phyloP scores from a whole-genome alignment of 2,329 filamentous ascomycete species.

The Phoma sp. region DNA sequence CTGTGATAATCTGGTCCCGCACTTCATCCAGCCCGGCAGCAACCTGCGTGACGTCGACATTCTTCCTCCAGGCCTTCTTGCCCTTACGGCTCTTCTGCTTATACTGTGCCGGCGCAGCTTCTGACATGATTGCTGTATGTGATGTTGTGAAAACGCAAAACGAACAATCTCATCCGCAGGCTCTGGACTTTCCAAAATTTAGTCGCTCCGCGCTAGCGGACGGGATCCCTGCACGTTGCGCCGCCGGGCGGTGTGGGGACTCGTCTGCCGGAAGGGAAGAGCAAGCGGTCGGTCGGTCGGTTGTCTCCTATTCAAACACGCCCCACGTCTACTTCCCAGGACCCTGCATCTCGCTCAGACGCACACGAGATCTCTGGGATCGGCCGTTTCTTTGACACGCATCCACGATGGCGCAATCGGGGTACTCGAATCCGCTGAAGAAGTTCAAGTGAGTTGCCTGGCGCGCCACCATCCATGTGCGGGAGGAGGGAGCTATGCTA shows the following conservation, averaged over 20 bases:
- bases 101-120: slow-evolving; percentile 75
- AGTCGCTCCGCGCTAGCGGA: slow-evolving; percentile 7
- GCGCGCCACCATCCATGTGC: slow-evolving; percentile 14
- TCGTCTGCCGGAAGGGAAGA: neutral
- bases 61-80: slow-evolving; percentile 98
- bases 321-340: slow-evolving; percentile 14
- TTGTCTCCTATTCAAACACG: slow-evolving; percentile 10
- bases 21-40: slow-evolving; percentile 81
- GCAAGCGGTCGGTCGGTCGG: no score
- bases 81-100: slow-evolving; percentile 94
- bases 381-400: neutral
- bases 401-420: slow-evolving; percentile 77
- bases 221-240: slow-evolving; percentile 1
- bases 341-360: slow-evolving; percentile 15
- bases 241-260: slow-evolving; percentile 12
- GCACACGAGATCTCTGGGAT: slow-evolving; percentile 3
- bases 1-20: slow-evolving; percentile 89
- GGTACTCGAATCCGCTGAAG: slow-evolving; percentile 98
- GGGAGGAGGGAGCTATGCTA: slow-evolving; percentile 36
- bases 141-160: neutral
- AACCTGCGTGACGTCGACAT: slow-evolving; percentile 90
- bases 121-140: slow-evolving; percentile 14
- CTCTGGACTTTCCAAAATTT: slow-evolving; percentile 16
- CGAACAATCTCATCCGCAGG: neutral
- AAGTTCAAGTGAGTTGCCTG: slow-evolving; percentile 85